Evolutionary conservation across 352 stramenopile genomes (phyloP).

Genomic region (Aphanomyces cochlioides): DNA sequence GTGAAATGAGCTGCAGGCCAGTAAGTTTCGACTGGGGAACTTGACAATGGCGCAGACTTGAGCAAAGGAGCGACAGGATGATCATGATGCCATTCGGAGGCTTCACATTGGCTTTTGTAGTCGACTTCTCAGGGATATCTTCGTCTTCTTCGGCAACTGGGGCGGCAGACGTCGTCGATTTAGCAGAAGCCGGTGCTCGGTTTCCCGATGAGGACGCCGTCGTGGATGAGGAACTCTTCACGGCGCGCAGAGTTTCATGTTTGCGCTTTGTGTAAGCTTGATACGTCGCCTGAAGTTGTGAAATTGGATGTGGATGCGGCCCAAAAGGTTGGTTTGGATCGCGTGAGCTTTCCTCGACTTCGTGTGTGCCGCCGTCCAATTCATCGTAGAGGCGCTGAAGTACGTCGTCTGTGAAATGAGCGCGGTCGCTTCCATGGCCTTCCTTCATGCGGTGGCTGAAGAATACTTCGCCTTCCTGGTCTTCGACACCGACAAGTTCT

Average conservation of each 20-base stretch:
- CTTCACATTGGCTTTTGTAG: background rate
- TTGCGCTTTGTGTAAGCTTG: conserved; percentile 28
- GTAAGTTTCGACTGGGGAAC: conserved; percentile 85
- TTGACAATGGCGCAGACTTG: conserved; percentile 77
- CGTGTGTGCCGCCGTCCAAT: background rate
- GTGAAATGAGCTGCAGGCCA: conserved; percentile 89
- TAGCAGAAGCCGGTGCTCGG: background rate
- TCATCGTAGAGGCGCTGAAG: conserved; percentile 25
- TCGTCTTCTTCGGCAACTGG: conserved; percentile 8
- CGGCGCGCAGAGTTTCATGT: conserved; percentile 19
- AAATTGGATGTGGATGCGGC: background rate
- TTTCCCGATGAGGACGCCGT: background rate
- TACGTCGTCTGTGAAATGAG: conserved; percentile 28
- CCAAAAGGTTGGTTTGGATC: background rate
- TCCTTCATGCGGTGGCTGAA: conserved; percentile 84
- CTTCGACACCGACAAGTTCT: conserved; percentile 87
- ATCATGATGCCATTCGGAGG: conserved; percentile 79
- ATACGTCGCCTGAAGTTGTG: conserved; percentile 20
- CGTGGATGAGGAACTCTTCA: conserved; percentile 3
- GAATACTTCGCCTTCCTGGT: conserved; percentile 86
- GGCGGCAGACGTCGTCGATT: background rate
- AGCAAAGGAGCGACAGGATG: conserved; percentile 80
- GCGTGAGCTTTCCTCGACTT: background rate
- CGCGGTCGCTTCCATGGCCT: conserved; percentile 61
- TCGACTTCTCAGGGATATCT: conserved; percentile 13